phyloP scores from a whole-genome alignment of 1,139 yeast genomes.

The Suzukiozyma palmioleophila region DNA sequence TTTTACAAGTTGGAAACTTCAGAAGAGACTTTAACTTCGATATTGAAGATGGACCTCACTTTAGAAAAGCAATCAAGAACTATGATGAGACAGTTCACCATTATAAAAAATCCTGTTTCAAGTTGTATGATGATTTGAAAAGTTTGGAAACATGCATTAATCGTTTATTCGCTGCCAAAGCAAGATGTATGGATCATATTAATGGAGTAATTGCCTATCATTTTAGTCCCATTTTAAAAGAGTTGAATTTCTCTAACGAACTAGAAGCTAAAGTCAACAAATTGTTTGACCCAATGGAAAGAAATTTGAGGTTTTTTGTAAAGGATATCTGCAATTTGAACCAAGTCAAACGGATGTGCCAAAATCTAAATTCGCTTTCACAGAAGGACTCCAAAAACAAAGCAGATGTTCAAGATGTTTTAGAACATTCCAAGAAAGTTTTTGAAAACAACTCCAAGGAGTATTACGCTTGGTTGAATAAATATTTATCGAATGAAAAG shows the following conservation, averaged over 20 bases:
- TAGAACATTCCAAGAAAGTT: slow-evolving; percentile 35
- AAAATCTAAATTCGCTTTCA: slow-evolving; percentile 7
- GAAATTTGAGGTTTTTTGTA: slow-evolving; percentile 26
- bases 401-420: slow-evolving; percentile 16
- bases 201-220: slow-evolving; percentile 18
- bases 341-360: slow-evolving; percentile 11
- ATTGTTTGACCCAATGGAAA: slow-evolving; percentile 33
- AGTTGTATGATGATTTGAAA: slow-evolving; percentile 32
- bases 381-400: slow-evolving; percentile 12
- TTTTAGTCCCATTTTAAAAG: slow-evolving; percentile 17
- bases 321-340: slow-evolving; percentile 29
- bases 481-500: slow-evolving; percentile 63
- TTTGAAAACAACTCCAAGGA: slow-evolving; percentile 74
- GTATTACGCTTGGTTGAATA: slow-evolving; percentile 70
- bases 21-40: slow-evolving; percentile 30
- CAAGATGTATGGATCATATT: slow-evolving; percentile 22
- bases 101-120: slow-evolving; percentile 38
- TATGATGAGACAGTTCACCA: slow-evolving; percentile 52
- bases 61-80: slow-evolving; percentile 51
- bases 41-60: slow-evolving; percentile 72
- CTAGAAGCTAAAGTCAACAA: slow-evolving; percentile 15
- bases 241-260: slow-evolving; percentile 20
- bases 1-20: slow-evolving; percentile 16
- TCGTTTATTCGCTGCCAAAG: slow-evolving; percentile 17
- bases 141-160: slow-evolving; percentile 22